Evolutionary conservation across 2,329 filamentous ascomycete genomes (phyloP), one percentile per base, ranked within the genome.

Genomic region (Huntiella savannae): DNA sequence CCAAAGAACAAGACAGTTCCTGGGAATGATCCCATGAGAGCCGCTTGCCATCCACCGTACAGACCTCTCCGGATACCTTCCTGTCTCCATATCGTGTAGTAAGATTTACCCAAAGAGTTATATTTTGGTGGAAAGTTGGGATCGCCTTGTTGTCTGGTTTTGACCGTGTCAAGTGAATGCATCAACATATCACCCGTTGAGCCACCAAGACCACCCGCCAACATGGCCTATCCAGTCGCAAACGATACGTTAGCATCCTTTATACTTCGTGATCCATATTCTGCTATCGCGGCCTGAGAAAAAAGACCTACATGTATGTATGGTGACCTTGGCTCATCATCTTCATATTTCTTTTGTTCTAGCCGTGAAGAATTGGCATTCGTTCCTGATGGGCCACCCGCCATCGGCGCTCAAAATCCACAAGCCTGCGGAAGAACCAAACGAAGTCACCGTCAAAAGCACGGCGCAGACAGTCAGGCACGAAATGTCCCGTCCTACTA

Each of bases 151-250:
- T 98, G 92, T 55, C 91, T 76, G 40, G 91, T 98, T 66, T 98
- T 98, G 56, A 98, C 91, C 1, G 91, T 98, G 62, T 98, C 91
- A 57, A 98, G 73, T 40, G 88, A 96, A 66, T 98, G 91, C 91
- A 98, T 98, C 54, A 98, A 68, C 73, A 98, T 82, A 62, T 98
- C 91, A 49, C 92, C 91, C 47, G 82, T 92, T 12, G 83, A 87
- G 45, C 91, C 91, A 57, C 92, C 91, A 45, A 92, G 68, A 50
- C 88, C 91, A 57, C 91, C 91, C 33, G 91, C 91, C 57, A 98
- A 70, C 87, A 96, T 98, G 60, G 82, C 79, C 85, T 94, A 34
- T 17, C 8, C 28, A 47, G 32, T 33, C 15, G 22, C 22, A 28
- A 28, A 28, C 2, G 13, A 13, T 2, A 33, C 11, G 12, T 28